Percentiles rank a stretch among this genome's conserved stretches.
phyloP scores from a whole-genome alignment of 2,329 filamentous ascomycete genomes.

The Colletotrichum euphorbiae region DNA sequence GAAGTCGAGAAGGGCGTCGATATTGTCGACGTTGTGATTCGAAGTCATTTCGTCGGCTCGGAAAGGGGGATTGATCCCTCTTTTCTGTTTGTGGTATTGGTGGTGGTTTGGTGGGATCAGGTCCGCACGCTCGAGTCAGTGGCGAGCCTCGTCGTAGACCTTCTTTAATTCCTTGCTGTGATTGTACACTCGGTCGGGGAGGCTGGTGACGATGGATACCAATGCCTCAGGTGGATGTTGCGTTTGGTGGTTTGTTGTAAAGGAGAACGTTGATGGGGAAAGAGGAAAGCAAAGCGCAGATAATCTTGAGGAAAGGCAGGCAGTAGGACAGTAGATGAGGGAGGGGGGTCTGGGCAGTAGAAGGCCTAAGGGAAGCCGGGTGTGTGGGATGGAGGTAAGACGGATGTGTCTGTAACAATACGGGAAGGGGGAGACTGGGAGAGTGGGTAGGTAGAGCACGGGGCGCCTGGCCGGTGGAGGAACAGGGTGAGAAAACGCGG shows the following conservation, averaged over 20 bases:
- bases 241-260: conserved; percentile 37
- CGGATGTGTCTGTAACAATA: conserved; percentile 23
- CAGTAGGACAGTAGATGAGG: conserved; percentile 5
- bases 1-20: conserved; percentile 71
- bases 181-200: conserved; percentile 9
- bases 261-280: conserved; percentile 7
- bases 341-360: conserved; percentile 26
- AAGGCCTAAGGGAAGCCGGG: conserved; percentile 13
- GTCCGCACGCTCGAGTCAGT: conserved; percentile 4
- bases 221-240: conserved; percentile 24
- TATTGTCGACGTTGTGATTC: conserved; percentile 59
- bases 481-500: conserved; percentile 30
- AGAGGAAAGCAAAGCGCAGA: not conserved
- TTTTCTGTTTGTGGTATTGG: conserved; percentile 7
- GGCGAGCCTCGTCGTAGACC: not conserved
- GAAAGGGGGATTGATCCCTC: conserved; percentile 26
- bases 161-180: not conserved
- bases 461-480: conserved; percentile 36
- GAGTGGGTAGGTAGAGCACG: conserved; percentile 29
- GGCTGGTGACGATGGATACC: conserved; percentile 25
- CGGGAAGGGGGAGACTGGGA: not conserved
- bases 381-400: not conserved
- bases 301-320: conserved; percentile 24
- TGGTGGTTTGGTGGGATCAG: not conserved
- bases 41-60: conserved; percentile 47